Evolutionary conservation across 2,329 filamentous ascomycete species (phyloP), one percentile per base, ranked within the genome.

Genomic region (Aspergillus texensis): DNA sequence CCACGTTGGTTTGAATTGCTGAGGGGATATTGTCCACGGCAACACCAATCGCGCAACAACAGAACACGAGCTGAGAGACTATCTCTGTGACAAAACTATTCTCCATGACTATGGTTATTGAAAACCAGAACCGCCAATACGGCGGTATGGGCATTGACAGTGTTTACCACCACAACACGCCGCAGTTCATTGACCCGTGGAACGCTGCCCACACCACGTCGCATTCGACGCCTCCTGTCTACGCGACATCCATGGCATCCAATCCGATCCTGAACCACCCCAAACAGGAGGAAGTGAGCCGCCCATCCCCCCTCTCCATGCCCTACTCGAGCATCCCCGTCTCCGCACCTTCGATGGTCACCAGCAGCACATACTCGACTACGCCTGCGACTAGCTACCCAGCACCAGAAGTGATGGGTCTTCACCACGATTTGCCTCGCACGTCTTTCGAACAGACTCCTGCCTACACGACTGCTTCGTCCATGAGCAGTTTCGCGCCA

Each of bases 101-200:
- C 82, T 88, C 80, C 79, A 97, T 97, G 93, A 95, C 93, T 82
- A 96, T 97, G 93, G 92, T 94, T 80, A 88, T 97, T 84, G 93
- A 97, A 83, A 88, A 89, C 75, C 91, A 93, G 79, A 93, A 94
- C 82, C 92, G 89, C 83, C 88, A 88, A 78, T 92, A 91, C 82
- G 91, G 86, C 75, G 87, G 86, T 77, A 85, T 96, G 83, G 88
- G 88, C 79, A 95, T 94, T 84, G 92, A 94, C 79, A 86, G 88
- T 78, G 89, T 93, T 85, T 88, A 91, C 77, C 85, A 81, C 76
- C 83, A 81, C 75, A 81, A 71, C 48, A 72, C 78, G 46, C 88
- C 91, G 68, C 91, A 95, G 68, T 97, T 97, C 83, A 93, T 91
- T 74, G 95, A 97, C 79, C 93, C 93, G 48, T 97, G 94, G 94